Conservation (phyloP, 1,284 basidiomycete species). For the Sporisorium graminicola region DNA sequence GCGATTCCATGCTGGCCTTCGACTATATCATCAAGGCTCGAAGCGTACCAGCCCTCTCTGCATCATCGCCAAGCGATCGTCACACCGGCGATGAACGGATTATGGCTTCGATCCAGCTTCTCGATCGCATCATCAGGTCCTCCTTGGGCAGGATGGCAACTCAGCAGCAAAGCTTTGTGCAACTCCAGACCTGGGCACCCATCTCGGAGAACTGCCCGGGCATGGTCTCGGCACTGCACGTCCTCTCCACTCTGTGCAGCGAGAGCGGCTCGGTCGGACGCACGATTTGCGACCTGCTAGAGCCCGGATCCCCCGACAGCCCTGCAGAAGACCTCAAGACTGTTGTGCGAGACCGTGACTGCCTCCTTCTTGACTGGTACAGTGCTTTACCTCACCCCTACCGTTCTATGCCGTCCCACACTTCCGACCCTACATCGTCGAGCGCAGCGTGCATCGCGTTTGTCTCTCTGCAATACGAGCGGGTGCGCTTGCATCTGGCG, state of each 20-base stretch:
- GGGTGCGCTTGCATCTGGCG: slow-evolving; percentile 11
- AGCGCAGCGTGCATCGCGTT: slow-evolving; percentile 11
- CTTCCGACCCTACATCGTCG: background rate
- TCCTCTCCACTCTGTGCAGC: slow-evolving; percentile 2
- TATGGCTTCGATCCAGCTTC: background rate
- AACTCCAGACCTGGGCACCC: background rate
- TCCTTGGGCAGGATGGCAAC: background rate
- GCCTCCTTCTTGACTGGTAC: slow-evolving; percentile 12
- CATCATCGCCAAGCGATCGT: background rate
- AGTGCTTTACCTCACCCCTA: background rate
- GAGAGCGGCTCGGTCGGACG: background rate
- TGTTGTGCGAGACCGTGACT: slow-evolving; percentile 3
- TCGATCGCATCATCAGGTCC: background rate
- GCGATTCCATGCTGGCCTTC: slow-evolving; percentile 4
- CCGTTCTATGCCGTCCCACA: background rate
- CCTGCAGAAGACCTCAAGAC: background rate
- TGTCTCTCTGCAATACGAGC: slow-evolving; percentile 11
- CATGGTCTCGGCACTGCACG: slow-evolving; percentile 2
- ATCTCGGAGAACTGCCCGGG: background rate
- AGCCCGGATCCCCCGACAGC: background rate
- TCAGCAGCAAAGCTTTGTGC: background rate
- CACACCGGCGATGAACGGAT: background rate
- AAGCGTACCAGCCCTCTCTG: too few species aligned
- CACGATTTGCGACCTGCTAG: background rate
- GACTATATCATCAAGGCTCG: slow-evolving; percentile 1